Evolutionary conservation across 148 eudicot species (phyloP), one percentile per base, ranked within the genome.

Genomic region (Chenopodium album): DNA sequence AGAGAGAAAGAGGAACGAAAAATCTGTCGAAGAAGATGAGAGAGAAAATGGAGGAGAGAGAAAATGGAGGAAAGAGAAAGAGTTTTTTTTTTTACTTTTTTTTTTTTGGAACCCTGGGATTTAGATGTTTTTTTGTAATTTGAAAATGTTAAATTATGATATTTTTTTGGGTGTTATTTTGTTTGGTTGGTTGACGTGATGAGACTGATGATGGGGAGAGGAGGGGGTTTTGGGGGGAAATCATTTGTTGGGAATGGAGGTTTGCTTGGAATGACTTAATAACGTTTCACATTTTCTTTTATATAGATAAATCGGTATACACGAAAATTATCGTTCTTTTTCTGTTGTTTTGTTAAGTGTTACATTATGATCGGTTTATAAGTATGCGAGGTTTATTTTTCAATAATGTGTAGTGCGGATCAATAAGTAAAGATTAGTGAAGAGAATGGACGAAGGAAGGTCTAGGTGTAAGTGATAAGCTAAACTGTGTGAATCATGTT

Each of bases 31-130:
- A 46, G 34, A 63, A 63, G 34, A n/a, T 47, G 80, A 82, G 84
- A 77, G 76, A 76, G 74, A 82, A 76, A 14, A 10, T 52, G n/a
- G 12, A 4, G 37, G 80, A 82, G 84, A 77, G 76, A 76, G 74
- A 82, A 76, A 14, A 10, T 52, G n/a, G 12, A 4, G 37, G 75
- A 71, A 31, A 46, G 12, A 69, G 29, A 64, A 63, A 47, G 32
- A 28, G 20, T 11, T 50, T 67, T 76, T 44, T 69, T 34, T 68
- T 78, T 23, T 23, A 0, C 16, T 59, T 59, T 16, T 60, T 16
- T 4, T 23, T 59, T 59, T 16, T 60, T 37, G 32, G 20, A 71
- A 71, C 66, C 52, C 48, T 41, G 3, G 47, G 54, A 4, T 19
- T 41, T 9, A n/a, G 20, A 7, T 73, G 41, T 23, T 5, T 9